Evolutionary conservation across 768 basidiomycete genomes (phyloP).

Genomic region (Termitomyces eurrhizus): DNA sequence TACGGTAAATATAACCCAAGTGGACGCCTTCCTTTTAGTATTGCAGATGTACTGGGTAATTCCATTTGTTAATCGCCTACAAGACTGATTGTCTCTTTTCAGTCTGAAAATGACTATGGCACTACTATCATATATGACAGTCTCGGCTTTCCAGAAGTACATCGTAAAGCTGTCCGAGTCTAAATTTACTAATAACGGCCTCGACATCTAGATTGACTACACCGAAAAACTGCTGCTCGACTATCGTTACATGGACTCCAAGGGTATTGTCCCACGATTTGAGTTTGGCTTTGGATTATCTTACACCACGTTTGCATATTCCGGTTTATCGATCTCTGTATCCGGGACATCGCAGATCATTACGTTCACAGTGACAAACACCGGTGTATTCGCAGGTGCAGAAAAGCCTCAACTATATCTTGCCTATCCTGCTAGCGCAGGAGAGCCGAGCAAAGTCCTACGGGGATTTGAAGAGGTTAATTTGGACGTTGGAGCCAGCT

Average conservation of each 20-base stretch:
- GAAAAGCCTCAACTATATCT: slow-evolving; percentile 56
- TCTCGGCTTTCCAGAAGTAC: slow-evolving; percentile 19
- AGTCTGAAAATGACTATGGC: slow-evolving; percentile 37
- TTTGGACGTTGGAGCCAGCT: slow-evolving; percentile 32
- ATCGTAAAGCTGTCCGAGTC: not conserved
- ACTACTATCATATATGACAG: slow-evolving; percentile 42
- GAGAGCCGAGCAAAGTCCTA: slow-evolving; percentile 47
- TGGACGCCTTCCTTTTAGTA: slow-evolving; percentile 68
- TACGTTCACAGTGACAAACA: slow-evolving; percentile 44
- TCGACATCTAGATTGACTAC: slow-evolving; percentile 51
- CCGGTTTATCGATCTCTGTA: slow-evolving; percentile 37
- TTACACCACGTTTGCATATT: slow-evolving; percentile 71
- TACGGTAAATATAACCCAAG: slow-evolving; percentile 77
- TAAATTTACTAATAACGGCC: not conserved
- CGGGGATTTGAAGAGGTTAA: slow-evolving; percentile 48
- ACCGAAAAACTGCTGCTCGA: slow-evolving; percentile 61
- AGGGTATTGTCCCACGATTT: slow-evolving; percentile 49
- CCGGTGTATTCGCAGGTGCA: slow-evolving; percentile 42
- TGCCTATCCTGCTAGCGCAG: slow-evolving; percentile 40
- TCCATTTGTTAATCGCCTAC: not conserved
- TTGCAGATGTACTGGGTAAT: slow-evolving; percentile 49
- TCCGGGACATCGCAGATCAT: slow-evolving; percentile 30
- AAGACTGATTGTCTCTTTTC: slow-evolving; percentile 2
- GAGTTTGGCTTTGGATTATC: slow-evolving; percentile 73
- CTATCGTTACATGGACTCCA: slow-evolving; percentile 60